Conservation (phyloP, 139 green algal species). For the Chlorella sp. region DNA sequence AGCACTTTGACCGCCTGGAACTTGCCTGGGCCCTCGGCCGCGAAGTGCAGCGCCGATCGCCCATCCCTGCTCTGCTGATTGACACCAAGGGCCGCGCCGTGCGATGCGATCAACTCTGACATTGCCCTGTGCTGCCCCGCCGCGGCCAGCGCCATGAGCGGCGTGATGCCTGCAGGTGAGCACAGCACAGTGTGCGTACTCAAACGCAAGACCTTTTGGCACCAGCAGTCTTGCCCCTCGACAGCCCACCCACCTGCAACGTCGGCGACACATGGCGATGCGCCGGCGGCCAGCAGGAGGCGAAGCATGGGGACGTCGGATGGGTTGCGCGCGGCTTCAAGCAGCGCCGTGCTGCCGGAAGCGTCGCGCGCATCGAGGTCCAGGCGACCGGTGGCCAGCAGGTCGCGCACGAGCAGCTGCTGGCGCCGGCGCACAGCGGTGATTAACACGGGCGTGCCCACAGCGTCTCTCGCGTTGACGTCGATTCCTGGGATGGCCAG, state of each 20-base stretch:
- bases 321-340: constrained; percentile 1
- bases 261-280: too few species aligned
- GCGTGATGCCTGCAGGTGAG: not conserved
- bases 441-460: not conserved
- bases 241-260: not conserved
- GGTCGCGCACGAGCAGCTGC: not conserved
- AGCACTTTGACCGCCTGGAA: constrained; percentile 13
- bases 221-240: not conserved
- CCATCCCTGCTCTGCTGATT: constrained; percentile 2
- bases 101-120: not conserved
- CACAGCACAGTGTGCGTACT: not conserved
- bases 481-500: constrained; percentile 6
- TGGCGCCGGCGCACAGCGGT: not conserved
- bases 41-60: constrained; percentile 13
- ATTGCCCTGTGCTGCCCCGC: constrained; percentile 13
- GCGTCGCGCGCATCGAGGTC: constrained; percentile 2
- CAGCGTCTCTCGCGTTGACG: not conserved
- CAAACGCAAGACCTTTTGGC: not conserved
- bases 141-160: constrained; percentile 12
- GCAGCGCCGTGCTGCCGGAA: not conserved
- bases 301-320: not conserved
- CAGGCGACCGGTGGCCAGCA: not conserved
- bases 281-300: constrained; percentile 3
- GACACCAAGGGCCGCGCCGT: not conserved
- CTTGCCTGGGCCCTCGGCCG: not conserved